These are phyloP conservation scores for Sugiyamaella japonica DNA, from an alignment of 1,139 yeast genomes.

Conservation along the genomic window DNA sequence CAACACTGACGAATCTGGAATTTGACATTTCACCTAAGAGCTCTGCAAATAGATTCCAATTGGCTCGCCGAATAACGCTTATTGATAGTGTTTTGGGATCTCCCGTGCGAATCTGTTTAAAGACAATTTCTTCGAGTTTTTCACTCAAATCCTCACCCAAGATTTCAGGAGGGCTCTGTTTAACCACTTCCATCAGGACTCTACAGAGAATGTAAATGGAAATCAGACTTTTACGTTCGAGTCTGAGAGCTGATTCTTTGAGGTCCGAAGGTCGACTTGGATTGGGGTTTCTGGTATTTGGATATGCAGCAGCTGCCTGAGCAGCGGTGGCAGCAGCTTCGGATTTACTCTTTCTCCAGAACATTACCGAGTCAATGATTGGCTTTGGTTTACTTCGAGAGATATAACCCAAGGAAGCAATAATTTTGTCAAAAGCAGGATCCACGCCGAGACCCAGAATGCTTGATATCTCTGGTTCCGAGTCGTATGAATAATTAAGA, in stretches of 20 bases:
- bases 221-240: constrained; percentile 82
- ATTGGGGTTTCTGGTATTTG: constrained; percentile 22
- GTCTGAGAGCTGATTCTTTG: constrained; percentile 71
- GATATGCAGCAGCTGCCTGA: constrained; percentile 39
- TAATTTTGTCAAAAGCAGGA: constrained; percentile 78
- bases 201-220: constrained; percentile 90
- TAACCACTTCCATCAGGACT: constrained; percentile 88
- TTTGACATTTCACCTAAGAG: constrained; percentile 88
- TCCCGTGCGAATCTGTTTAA: constrained; percentile 82
- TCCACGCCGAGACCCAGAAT: constrained; percentile 88
- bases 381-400: constrained; percentile 92
- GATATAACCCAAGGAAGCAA: constrained; percentile 83
- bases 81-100: constrained; percentile 70
- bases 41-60: constrained; percentile 92
- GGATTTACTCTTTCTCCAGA: constrained; percentile 91
- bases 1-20: constrained; percentile 77
- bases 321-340: constrained; percentile 79
- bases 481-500: constrained; percentile 62
- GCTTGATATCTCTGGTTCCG: constrained; percentile 80
- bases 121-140: constrained; percentile 88
- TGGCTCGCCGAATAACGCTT: constrained; percentile 78
- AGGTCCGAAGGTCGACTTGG: constrained; percentile 44
- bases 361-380: constrained; percentile 96
- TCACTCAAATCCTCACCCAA: constrained; percentile 80
- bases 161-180: constrained; percentile 72